phyloP scores from a whole-genome alignment of 441 rosid genomes.

The Gossypium davidsonii region DNA sequence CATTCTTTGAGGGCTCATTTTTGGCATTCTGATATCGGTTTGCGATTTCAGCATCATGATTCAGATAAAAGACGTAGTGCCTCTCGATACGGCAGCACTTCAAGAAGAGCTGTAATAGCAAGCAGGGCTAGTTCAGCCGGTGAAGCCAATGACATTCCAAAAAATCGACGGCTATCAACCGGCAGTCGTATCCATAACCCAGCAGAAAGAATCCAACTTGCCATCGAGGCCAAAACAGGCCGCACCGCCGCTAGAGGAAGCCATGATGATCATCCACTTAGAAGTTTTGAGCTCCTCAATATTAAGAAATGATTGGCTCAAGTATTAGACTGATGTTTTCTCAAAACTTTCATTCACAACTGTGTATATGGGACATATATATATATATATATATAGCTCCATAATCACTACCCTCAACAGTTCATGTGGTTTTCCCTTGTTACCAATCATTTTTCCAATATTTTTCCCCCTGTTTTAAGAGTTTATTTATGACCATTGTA shows the following conservation, averaged over 20 bases:
- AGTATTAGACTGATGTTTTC: slow-evolving; percentile 13
- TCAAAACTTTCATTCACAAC: background rate
- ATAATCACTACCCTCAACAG: slow-evolving; percentile 11
- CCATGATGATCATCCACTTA: slow-evolving; percentile 57
- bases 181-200: slow-evolving; percentile 52
- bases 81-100: slow-evolving; percentile 62
- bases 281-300: slow-evolving; percentile 77
- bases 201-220: slow-evolving; percentile 65
- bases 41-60: slow-evolving; percentile 49
- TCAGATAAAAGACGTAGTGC: slow-evolving; percentile 56
- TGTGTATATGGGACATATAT: slow-evolving; percentile 25
- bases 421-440: slow-evolving; percentile 13
- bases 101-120: slow-evolving; percentile 54
- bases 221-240: slow-evolving; percentile 43
- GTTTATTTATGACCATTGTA: slow-evolving; percentile 24
- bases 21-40: background rate
- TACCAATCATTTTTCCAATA: slow-evolving; percentile 1
- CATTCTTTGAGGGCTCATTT: background rate
- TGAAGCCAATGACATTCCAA: slow-evolving; percentile 54
- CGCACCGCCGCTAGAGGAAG: slow-evolving; percentile 45
- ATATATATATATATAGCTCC: background rate
- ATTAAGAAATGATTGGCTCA: slow-evolving; percentile 44
- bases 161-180: slow-evolving; percentile 54
- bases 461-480: background rate
- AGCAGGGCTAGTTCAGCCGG: slow-evolving; percentile 75